Evolutionary conservation across 257 asterid species (phyloP), one percentile per base, ranked within the genome.

Genomic region (Solanum sitiens): DNA sequence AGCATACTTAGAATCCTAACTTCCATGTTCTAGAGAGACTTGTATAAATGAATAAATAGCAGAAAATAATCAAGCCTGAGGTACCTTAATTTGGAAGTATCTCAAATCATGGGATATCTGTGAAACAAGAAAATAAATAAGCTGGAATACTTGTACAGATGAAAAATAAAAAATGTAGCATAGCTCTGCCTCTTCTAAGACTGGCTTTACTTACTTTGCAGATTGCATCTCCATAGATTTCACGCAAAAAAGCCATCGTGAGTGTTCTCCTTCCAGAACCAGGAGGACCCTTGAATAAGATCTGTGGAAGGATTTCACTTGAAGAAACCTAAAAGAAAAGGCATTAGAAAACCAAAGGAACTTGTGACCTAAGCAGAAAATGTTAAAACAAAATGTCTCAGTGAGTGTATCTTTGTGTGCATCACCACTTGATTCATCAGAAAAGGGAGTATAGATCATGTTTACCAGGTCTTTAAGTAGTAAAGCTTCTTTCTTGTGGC

Each of bases 231-330:
- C 98, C 98, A 73, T 91, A 95, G 47, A 95, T 89, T 90, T 94
- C 97, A 37, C 88, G 93, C 71, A 95, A 94, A 90, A 95, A 93
- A 50, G 95, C 96, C 96, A 90, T 92, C 23, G 94, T 85, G 82
- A 95, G 88, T 20, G 98, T 91, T 89, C 94, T 95, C 92, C 94
- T 94, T 83, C 98, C 98, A 21, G 96, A 90, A 84, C 98, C 98
- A 30, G 94, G 92, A 10, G 96, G 94, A 50, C 98, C 98, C 89
- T 93, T 94, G 88, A 95, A 71, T 91, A 95, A 56, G 76, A 95
- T 88, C 87, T 93, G 98, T 14, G 98, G 95, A 88, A 93, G 63
- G 77, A 76, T 92, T 84, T 89, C 95, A 87, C 72, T 87, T 32
- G 86, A 82, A 68, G 86, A 85, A n/a, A 90, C 96, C 98, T 94